Base-by-base conservation (phyloP, 106 monocot genomes). In the Acanthochlamys bracteata region DNA sequence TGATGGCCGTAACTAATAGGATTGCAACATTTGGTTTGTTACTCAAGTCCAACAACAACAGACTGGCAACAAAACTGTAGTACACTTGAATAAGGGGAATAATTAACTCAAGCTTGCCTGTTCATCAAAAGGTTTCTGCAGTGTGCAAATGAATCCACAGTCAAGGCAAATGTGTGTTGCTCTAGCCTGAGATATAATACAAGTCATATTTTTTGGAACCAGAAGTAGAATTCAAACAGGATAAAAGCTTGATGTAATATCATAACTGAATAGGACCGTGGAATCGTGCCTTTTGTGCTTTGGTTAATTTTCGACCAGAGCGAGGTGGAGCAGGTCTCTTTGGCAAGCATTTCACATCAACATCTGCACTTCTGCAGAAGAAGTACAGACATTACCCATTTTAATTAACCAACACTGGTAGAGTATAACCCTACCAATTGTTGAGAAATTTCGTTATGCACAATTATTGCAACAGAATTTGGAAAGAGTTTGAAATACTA, bases 151-250 rank as follows among this genome's bases (percentile, higher is more conserved):
- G 60, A 78, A 96, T 67, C 95, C 95, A 74, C 95, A 96, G 55
- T 96, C 95, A 2, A 96, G 72, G 58, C 95, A 96, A 60, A 96
- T 96, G 59, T 96, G 95, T 55, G 95, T 96, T 64, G 95, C 95
- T 80, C 84, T 86, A 40, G 87, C 84, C 95, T 96, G 82, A 59
- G 87, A 67, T 13, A 41, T 49, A 68, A 56, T 0, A 14, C 20
- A 63, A 10, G 40, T 17, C 20, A 63, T 0, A 55, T 22, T 55
- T 54, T 9, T 49, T 55, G 10, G n/a, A 12, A 66, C 54, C 51
- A 11, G 23, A 68, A 7, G 55, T 13, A 59, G 13, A 7, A 24
- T 51, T 19, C 1, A 51, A 33, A 51, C n/a, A 19, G 51, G n/a
- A 3, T 2, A 51, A 51, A 13, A 51, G 9, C 2, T n/a, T 4